Conservation (phyloP, 495 filamentous ascomycete genomes). For the Cladorrhinum samala region DNA sequence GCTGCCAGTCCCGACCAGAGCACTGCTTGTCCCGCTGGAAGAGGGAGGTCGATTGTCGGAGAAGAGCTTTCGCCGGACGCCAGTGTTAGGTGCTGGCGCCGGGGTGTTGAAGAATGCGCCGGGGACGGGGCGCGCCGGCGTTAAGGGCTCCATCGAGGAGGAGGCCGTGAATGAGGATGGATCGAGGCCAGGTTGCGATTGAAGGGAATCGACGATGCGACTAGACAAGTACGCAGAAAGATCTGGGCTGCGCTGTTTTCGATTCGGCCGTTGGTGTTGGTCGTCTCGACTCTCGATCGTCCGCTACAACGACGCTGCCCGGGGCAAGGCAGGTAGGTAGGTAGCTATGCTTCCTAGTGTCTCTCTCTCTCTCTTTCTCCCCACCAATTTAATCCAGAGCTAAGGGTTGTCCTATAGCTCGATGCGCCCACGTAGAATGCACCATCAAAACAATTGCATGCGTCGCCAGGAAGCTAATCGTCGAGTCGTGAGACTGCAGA, state of each 20-base stretch:
- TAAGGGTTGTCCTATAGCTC: conserved; percentile 13
- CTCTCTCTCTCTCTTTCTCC: conserved; percentile 11
- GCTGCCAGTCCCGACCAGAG: conserved; percentile 1
- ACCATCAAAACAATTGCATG: conserved; percentile 16
- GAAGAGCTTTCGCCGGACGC: conserved; percentile 37
- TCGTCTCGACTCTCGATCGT: not conserved
- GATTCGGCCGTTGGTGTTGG: not conserved
- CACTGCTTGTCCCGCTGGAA: not conserved
- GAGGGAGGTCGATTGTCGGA: conserved; percentile 4
- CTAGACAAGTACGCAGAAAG: not conserved
- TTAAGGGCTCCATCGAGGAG: conserved; percentile 61
- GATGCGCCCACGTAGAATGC: conserved; percentile 10
- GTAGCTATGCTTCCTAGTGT: conserved; percentile 8
- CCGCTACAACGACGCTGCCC: not conserved
- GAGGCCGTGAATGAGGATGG: conserved; percentile 8
- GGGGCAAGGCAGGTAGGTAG: not conserved
- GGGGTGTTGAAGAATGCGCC: conserved; percentile 72
- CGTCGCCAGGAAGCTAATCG: conserved; percentile 2
- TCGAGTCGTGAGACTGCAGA: not conserved
- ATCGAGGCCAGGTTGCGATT: not conserved
- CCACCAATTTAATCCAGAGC: conserved; percentile 12
- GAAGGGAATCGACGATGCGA: not conserved
- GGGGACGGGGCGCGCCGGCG: conserved; percentile 60
- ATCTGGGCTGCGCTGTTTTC: not conserved
- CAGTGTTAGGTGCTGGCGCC: conserved; percentile 36